Evolutionary conservation across 2,329 filamentous ascomycete species (phyloP).

Genomic region (Talaromyces sp.): DNA sequence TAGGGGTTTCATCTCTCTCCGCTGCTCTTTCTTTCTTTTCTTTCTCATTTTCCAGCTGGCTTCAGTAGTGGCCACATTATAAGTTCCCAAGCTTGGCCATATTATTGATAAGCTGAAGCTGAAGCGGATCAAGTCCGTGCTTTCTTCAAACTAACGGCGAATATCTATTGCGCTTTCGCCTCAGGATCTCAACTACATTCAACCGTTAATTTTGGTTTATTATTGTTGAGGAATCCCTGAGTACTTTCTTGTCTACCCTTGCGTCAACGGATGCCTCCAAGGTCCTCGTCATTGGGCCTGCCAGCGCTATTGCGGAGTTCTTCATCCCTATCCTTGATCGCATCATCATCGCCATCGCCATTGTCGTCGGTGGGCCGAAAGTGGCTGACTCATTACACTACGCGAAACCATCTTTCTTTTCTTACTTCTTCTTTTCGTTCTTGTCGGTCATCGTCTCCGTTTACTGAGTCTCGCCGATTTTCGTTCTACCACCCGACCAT

Average conservation of each 20-base stretch:
- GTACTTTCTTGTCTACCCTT: constrained; percentile 7
- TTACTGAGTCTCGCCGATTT: constrained; percentile 13
- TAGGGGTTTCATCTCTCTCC: background rate
- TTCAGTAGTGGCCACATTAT: background rate
- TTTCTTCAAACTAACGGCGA: background rate
- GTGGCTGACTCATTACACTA: background rate
- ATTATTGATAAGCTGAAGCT: background rate
- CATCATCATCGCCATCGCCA: background rate
- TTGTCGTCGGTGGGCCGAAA: background rate
- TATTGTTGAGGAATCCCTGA: background rate
- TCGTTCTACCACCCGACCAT: constrained; percentile 19
- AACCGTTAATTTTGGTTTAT: background rate
- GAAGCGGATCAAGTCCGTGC: constrained; percentile 1
- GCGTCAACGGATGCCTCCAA: constrained; percentile 31
- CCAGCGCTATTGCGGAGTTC: background rate
- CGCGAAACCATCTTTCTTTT: background rate
- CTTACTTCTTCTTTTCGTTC: background rate
- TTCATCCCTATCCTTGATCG: background rate
- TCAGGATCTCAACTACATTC: background rate
- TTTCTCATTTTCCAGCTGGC: background rate
- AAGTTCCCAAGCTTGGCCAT: background rate
- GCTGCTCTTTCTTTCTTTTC: background rate
- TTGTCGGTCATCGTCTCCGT: background rate
- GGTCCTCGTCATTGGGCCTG: constrained; percentile 29
- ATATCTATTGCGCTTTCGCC: background rate